Percentiles rank a stretch among this genome's conserved stretches.
Evolutionary conservation across 2,329 filamentous ascomycete species (phyloP).

Genomic region (Phialocephala sp.): DNA sequence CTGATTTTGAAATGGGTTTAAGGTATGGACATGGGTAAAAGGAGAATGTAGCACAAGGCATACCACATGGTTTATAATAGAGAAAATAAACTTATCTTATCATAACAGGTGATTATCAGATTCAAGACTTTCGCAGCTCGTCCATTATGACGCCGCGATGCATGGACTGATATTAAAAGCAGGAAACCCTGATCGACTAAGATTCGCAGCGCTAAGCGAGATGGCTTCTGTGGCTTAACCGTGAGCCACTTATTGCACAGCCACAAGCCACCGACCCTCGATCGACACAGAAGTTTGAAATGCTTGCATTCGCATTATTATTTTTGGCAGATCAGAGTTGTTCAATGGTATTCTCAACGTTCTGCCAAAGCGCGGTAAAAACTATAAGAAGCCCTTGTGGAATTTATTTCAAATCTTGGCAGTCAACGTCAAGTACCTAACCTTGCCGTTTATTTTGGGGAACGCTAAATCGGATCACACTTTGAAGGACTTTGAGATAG

Average conservation of each 20-base stretch:
- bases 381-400: too few species aligned
- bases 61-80: not conserved
- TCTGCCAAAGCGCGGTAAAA: too few species aligned
- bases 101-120: conserved; percentile 9
- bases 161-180: conserved; percentile 14
- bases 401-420: not conserved
- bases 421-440: not conserved
- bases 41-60: conserved; percentile 5
- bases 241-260: not conserved
- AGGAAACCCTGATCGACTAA: conserved; percentile 12
- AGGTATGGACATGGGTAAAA: not conserved
- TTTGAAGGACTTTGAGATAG: too few species aligned
- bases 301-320: not conserved
- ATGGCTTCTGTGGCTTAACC: conserved; percentile 14
- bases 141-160: conserved; percentile 27
- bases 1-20: not conserved
- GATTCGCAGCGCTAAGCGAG: not conserved
- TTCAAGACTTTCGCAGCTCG: conserved; percentile 7
- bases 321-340: not conserved
- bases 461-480: too few species aligned
- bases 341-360: not conserved
- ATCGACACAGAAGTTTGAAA: too few species aligned
- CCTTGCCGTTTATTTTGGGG: not conserved
- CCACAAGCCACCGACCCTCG: not conserved
- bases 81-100: conserved; percentile 20